Conservation (phyloP, 371 early-diverging fungal species). For the Mortierella sp. region DNA sequence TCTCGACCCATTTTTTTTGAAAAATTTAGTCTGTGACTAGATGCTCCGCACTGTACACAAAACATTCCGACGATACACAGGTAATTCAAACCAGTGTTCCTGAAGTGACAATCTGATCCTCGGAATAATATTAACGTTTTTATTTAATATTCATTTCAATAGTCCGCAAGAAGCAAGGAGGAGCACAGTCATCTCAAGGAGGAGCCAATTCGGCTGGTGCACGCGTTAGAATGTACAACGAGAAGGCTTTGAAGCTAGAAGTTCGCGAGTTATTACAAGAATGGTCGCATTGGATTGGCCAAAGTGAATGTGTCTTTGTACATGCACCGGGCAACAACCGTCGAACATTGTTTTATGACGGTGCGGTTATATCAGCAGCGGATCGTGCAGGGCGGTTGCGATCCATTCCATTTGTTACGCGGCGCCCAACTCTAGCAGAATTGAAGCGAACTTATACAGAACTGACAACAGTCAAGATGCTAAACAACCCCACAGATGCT, state of each 20-base stretch:
- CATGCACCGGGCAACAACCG: constrained; percentile 77
- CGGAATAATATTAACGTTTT: no score
- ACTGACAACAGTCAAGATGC: neutral
- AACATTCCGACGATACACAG: constrained; percentile 94
- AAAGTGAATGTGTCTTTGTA: constrained; percentile 69
- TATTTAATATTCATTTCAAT: neutral
- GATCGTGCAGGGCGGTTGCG: constrained; percentile 64
- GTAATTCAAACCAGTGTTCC: constrained; percentile 25
- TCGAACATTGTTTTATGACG: constrained; percentile 70
- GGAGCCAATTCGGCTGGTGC: constrained; percentile 94
- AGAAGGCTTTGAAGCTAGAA: constrained; percentile 82
- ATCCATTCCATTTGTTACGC: constrained; percentile 72
- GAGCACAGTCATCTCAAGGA: constrained; percentile 89
- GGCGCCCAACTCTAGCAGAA: neutral
- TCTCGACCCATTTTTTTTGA: no score
- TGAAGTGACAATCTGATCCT: no score
- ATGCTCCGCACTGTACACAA: no score
- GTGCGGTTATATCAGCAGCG: constrained; percentile 61
- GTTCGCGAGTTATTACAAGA: constrained; percentile 74
- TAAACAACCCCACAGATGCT: constrained; percentile 16
- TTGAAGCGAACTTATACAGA: neutral
- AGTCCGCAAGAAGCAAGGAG: constrained; percentile 96
- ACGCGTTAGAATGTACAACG: constrained; percentile 89
- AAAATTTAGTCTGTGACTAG: no score
- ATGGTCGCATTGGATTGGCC: constrained; percentile 66